Base-by-base conservation (phyloP, 257 asterid species). In the Nicotiana benthamiana region DNA sequence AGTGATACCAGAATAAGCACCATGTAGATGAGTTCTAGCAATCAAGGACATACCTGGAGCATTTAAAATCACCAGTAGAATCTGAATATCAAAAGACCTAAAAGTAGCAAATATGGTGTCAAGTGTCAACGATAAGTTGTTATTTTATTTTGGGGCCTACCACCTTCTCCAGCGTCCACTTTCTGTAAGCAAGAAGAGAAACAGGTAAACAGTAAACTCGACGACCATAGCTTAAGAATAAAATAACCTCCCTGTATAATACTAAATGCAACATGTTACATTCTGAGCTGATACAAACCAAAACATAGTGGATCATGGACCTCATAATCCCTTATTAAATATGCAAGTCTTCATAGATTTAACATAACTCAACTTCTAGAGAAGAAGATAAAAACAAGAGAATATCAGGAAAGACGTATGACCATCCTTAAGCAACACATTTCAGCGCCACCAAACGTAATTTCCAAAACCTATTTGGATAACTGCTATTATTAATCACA, bases 151-250 rank as follows among this genome's bases (percentile, higher is more conserved):
- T 67, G 16, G 53, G 18, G 51, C 13, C 56, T 40, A 15, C 56
- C 32, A 10, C n/a, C 20, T 68, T 68, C 76, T 36, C 76, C 76
- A 36, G 27, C 5, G 11, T 40, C 56, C n/a, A 20, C 20, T 6
- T 68, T 68, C 76, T 68, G 76, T 68, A 68, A 68, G 76, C 76
- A 10, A 68, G n/a, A 68, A 68, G 56, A 40, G 6, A 68, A 68
- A n/a, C 76, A 68, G 56, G 12, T n/a, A 68, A 11, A 28, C n/a
- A 32, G 12, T n/a, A 68, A 11, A 28, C n/a, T 10, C 20, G 56
- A 40, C 3, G 10, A 18, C 52, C 56, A 36, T 34, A 67, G 28
- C 20, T 36, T 67, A 67, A 36, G 6, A 68, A 68, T 1, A 40
- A 20, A 70, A 70, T 20, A 52, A 20, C 77, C 32, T 11, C 77